Conservation (phyloP, 2,329 filamentous ascomycete genomes). For the Metarhizium guizhouense region DNA sequence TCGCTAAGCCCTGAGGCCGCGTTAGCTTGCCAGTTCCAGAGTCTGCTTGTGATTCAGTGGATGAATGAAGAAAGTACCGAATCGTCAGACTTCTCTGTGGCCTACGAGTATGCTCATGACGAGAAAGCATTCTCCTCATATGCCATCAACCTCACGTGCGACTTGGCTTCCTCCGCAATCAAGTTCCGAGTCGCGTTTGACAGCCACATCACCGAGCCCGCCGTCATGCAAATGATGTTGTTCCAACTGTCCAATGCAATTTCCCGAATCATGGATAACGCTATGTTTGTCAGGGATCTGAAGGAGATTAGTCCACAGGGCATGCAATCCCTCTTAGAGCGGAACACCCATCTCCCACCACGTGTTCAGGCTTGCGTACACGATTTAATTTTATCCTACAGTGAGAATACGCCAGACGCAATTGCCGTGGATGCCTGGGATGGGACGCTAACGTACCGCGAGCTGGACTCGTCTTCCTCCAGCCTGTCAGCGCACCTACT, state of each 20-base stretch:
- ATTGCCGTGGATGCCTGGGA: not conserved
- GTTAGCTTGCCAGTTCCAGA: not conserved
- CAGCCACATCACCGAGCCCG: no score
- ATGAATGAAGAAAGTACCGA: not conserved
- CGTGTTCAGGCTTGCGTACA: no score
- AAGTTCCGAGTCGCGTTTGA: no score
- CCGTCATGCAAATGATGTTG: no score
- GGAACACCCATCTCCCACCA: not conserved
- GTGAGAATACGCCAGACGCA: not conserved
- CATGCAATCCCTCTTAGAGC: not conserved
- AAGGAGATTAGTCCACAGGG: not conserved
- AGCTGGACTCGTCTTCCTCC: not conserved
- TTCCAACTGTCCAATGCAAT: no score
- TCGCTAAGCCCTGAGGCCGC: constrained; percentile 2
- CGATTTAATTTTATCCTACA: not conserved
- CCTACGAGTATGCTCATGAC: not conserved
- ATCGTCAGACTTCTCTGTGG: not conserved
- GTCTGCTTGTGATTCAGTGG: not conserved
- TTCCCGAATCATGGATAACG: no score
- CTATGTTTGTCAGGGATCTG: not conserved
- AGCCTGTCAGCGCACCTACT: not conserved
- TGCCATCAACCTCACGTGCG: no score
- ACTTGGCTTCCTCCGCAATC: no score
- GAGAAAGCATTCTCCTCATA: not conserved
- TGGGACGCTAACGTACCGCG: not conserved